Evolutionary conservation across 805 yeast species (phyloP), one percentile per base, ranked within the genome.

Genomic region (Millerozyma miso): DNA sequence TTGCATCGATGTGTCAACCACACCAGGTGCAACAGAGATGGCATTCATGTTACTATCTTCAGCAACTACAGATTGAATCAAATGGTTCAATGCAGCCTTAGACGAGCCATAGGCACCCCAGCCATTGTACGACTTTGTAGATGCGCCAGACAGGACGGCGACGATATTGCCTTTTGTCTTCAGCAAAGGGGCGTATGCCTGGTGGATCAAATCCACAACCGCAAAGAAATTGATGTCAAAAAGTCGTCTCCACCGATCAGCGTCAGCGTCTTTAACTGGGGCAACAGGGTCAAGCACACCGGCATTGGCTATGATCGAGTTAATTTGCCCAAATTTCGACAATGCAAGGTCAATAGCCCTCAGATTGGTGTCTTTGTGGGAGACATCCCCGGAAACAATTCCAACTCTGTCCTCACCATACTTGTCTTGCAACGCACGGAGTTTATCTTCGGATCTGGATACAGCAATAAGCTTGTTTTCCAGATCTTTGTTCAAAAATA

Each of bases 61-160:
- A 4, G 65, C 69, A 1, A 87, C 83, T 13, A 91, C 59, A 12
- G 86, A 79, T 37, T 66, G 56, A 4, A 87, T 81, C 40, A 88
- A 74, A 53, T 83, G 89, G 60, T 91, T 89, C 39, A 91, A 58
- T 0, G 97, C 96, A 0, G 97, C 97, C 61, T 91, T 91, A 4
- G 96, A 82, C 3, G 90, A 69, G 1, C 97, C 96, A 55, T 91
- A 91, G 4, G 96, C 95, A 14, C 85, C 84, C 97, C 97, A 91
- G 0, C 88, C 93, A 48, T 71, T 57, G 47, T 62, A 71, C 15
- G 81, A 67, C 41, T 71, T 76, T 1, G 75, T 73, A 15, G 95
- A 76, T 0, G 98, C 97, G 4, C 97, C 97, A 1, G 96, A 87
- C 15, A 95, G 85, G 0, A 90, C 96, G 43, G 84, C 79, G n/a